These are phyloP conservation scores for Eimeria acervulina DNA, from an alignment of 169 alveolate species.

Conservation along the genomic window DNA sequence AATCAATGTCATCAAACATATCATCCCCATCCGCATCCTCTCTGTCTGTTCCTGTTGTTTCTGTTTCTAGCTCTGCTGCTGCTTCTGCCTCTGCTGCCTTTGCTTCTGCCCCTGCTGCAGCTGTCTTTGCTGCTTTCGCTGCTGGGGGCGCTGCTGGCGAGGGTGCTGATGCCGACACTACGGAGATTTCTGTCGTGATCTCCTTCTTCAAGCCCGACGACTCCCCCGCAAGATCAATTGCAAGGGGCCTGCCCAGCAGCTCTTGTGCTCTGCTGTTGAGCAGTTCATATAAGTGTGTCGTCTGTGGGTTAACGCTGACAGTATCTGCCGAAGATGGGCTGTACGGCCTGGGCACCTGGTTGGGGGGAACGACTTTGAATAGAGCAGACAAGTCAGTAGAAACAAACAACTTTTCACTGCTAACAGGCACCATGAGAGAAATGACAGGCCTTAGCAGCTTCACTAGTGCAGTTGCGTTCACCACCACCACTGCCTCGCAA, in stretches of 20 bases:
- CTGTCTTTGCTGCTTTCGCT: not conserved
- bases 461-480: slow-evolving; percentile 3
- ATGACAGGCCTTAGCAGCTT: not conserved
- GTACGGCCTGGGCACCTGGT: slow-evolving; percentile 51
- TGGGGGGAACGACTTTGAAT: not conserved
- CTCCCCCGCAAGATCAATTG: not conserved
- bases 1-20: not conserved
- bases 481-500: slow-evolving; percentile 60
- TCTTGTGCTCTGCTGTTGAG: slow-evolving; percentile 29
- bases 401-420: slow-evolving; percentile 26
- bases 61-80: not conserved
- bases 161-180: not conserved
- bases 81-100: not conserved
- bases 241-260: slow-evolving; percentile 43
- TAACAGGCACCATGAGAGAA: slow-evolving; percentile 42
- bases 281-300: not conserved
- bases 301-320: slow-evolving; percentile 24
- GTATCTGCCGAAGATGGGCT: not conserved
- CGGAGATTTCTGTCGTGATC: not conserved
- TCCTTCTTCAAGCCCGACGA: not conserved
- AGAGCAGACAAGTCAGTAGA: slow-evolving; percentile 46
- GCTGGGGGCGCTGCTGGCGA: not conserved
- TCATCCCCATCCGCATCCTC: not conserved
- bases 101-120: not conserved
- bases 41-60: not conserved